Evolutionary conservation across 1,139 yeast genomes (phyloP).

Genomic region (Yamadazyma spencermartinsiae): DNA sequence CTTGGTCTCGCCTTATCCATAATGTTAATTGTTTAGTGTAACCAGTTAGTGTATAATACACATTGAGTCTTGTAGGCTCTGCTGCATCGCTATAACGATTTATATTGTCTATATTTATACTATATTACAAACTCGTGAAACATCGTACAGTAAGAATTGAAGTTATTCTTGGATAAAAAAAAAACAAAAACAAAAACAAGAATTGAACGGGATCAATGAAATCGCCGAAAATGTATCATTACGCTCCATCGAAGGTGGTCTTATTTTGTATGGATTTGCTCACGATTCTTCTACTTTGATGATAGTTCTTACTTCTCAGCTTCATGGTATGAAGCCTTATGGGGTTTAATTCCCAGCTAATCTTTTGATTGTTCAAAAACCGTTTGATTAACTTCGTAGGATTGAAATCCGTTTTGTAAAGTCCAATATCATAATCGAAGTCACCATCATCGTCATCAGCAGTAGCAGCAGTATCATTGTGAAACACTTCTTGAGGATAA

Average conservation of each 20-base stretch:
- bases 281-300: conserved; percentile 24
- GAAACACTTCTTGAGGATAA: conserved; percentile 13
- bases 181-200: no score
- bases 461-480: conserved; percentile 3
- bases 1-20: no score
- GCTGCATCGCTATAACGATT: no score
- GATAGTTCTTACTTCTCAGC: conserved; percentile 22
- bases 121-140: conserved; percentile 1
- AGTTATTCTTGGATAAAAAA: no score
- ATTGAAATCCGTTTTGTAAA: conserved; percentile 28
- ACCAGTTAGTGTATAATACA: no score
- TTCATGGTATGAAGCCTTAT: conserved; percentile 21
- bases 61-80: no score
- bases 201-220: background rate
- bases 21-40: background rate
- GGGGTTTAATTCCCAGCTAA: conserved; percentile 19
- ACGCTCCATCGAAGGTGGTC: background rate
- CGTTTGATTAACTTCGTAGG: conserved; percentile 22
- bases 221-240: background rate
- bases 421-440: conserved; percentile 26
- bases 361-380: conserved; percentile 17
- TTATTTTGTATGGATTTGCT: conserved; percentile 13
- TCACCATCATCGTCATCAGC: conserved; percentile 7
- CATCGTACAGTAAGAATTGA: background rate
- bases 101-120: background rate